Percentiles rank a stretch among this genome's conserved stretches.
Conservation (phyloP, 2,329 filamentous ascomycete genomes). For the Anisogramma anomala region DNA sequence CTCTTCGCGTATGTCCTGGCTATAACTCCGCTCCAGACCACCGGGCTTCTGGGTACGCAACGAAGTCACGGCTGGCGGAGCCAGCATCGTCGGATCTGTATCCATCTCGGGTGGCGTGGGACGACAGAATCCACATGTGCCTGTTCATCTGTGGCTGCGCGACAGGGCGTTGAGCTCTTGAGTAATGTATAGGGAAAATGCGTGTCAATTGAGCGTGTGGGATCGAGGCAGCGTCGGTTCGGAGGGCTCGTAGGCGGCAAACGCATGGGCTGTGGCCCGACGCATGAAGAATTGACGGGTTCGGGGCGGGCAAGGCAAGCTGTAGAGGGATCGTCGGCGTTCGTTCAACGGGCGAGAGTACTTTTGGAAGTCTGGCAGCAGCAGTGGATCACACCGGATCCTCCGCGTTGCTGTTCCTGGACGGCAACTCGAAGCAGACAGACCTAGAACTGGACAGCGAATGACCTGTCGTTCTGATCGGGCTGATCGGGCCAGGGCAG, state of each 20-base stretch:
- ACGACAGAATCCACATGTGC: conserved; percentile 20
- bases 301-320: conserved; percentile 10
- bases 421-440: not conserved
- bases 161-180: conserved; percentile 8
- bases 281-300: conserved; percentile 13
- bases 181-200: conserved; percentile 12
- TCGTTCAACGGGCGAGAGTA: not conserved
- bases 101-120: conserved; percentile 32
- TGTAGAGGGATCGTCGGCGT: conserved; percentile 10
- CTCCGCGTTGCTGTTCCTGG: too few relatives aligned
- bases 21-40: conserved; percentile 57
- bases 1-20: conserved; percentile 84
- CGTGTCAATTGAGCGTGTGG: conserved; percentile 6
- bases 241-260: conserved; percentile 16
- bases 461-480: conserved; percentile 1
- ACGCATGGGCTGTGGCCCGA: conserved; percentile 18
- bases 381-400: too few relatives aligned
- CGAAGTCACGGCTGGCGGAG: conserved; percentile 41
- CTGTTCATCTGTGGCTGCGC: conserved; percentile 24
- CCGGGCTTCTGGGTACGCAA: conserved; percentile 38
- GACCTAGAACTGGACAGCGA: conserved; percentile 1
- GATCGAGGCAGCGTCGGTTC: conserved; percentile 5
- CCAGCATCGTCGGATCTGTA: conserved; percentile 31
- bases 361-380: not conserved
- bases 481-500: conserved; percentile 11